These are phyloP conservation scores for Ganoderma lucidum DNA, from an alignment of 1,284 basidiomycete genomes.

Conservation along the genomic window DNA sequence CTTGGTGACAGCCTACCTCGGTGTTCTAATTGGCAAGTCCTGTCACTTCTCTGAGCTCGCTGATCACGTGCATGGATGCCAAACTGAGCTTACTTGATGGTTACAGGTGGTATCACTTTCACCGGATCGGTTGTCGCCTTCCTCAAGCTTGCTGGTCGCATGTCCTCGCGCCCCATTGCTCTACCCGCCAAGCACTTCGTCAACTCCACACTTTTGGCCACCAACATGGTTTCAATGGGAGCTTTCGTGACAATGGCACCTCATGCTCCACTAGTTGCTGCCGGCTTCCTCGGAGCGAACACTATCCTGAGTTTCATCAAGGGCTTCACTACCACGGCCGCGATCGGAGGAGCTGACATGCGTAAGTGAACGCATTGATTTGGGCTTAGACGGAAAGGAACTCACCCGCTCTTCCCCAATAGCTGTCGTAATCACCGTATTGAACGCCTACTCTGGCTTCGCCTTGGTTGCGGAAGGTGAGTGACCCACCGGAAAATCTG, in stretches of 20 bases:
- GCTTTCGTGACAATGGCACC: slow-evolving; percentile 79
- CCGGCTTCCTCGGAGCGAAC: slow-evolving; percentile 77
- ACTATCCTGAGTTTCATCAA: slow-evolving; percentile 81
- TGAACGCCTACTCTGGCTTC: slow-evolving; percentile 91
- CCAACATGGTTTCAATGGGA: slow-evolving; percentile 75
- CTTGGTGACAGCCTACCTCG: slow-evolving; percentile 83
- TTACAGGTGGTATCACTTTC: slow-evolving; percentile 73
- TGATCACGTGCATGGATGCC: not conserved
- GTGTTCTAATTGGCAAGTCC: slow-evolving; percentile 76
- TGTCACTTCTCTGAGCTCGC: slow-evolving; percentile 20
- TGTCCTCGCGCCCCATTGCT: slow-evolving; percentile 75
- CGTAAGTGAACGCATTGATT: slow-evolving; percentile 55
- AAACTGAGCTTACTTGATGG: not conserved
- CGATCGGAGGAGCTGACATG: slow-evolving; percentile 91
- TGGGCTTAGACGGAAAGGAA: not conserved
- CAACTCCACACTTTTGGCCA: slow-evolving; percentile 72
- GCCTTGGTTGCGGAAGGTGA: slow-evolving; percentile 89
- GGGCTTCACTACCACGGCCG: slow-evolving; percentile 85
- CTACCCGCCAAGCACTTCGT: slow-evolving; percentile 81
- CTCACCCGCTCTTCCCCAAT: slow-evolving; percentile 6
- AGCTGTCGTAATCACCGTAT: slow-evolving; percentile 88
- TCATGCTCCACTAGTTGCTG: slow-evolving; percentile 74
- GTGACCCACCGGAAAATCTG: not conserved
- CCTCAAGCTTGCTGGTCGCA: slow-evolving; percentile 82
- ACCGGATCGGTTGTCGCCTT: slow-evolving; percentile 90